A percentile compares a stretch with the other conserved stretches of the same genome.
These are phyloP conservation scores for Haematococcus lacustris DNA, from an alignment of 139 green algal genomes.

Conservation along the genomic window DNA sequence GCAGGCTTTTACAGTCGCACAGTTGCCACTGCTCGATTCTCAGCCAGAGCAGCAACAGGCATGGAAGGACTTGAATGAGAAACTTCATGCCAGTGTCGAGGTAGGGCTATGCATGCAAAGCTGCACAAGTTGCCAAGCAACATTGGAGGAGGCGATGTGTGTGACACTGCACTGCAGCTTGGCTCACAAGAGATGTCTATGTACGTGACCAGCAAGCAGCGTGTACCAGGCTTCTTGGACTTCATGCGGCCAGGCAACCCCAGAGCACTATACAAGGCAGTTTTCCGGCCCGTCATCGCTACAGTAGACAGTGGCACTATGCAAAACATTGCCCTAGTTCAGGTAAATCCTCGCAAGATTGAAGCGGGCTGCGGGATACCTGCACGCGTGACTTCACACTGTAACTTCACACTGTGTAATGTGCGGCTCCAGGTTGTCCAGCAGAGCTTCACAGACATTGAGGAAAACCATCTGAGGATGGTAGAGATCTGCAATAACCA, in stretches of 20 bases:
- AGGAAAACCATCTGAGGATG: slow-evolving; percentile 37
- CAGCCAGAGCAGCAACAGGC: not conserved
- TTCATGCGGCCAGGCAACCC: too few species aligned
- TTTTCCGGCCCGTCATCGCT: not conserved
- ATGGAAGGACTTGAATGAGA: not conserved
- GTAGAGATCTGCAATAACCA: slow-evolving; percentile 53
- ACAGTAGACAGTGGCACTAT: not conserved
- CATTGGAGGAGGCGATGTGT: too few species aligned
- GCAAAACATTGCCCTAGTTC: not conserved
- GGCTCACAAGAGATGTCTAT: too few species aligned
- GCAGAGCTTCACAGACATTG: slow-evolving; percentile 7
- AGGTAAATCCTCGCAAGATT: not conserved
- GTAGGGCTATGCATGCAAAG: too few species aligned
- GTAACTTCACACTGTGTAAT: not conserved
- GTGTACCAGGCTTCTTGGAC: too few species aligned
- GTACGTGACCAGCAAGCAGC: too few species aligned
- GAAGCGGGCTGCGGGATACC: not conserved
- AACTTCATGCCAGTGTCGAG: not conserved
- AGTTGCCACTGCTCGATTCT: not conserved
- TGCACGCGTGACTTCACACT: not conserved
- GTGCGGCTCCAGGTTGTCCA: not conserved
- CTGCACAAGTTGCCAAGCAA: too few species aligned
- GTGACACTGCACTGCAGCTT: too few species aligned
- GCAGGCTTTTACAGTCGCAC: not conserved
- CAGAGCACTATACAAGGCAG: too few species aligned